Evolutionary conservation across 2,329 filamentous ascomycete species (phyloP).

Genomic region (Penicillium psychrosexuale): DNA sequence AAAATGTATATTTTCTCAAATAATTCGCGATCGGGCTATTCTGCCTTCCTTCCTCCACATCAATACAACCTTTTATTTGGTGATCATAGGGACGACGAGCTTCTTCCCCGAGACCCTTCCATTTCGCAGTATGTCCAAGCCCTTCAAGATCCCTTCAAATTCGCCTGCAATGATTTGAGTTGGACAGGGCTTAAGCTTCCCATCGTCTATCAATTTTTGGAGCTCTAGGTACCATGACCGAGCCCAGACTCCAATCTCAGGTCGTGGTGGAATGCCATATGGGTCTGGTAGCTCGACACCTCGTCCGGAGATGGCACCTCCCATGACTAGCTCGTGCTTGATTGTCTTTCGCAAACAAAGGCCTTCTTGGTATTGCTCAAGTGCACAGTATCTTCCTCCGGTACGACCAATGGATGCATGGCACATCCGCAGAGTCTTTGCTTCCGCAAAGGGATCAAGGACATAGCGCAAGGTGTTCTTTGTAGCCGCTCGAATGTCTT

Average conservation of each 20-base stretch:
- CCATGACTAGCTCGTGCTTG: constrained; percentile 25
- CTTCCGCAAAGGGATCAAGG: constrained; percentile 23
- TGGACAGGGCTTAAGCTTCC: constrained; percentile 15
- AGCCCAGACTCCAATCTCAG: constrained; percentile 23
- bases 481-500: constrained; percentile 31
- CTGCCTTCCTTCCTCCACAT: neutral
- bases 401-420: constrained; percentile 21
- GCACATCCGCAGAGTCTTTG: constrained; percentile 19
- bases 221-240: constrained; percentile 17
- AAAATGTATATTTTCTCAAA: neutral
- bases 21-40: neutral
- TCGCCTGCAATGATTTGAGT: constrained; percentile 9
- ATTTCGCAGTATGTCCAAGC: constrained; percentile 15
- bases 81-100: constrained; percentile 12
- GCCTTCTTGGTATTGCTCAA: constrained; percentile 22
- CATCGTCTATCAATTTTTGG: constrained; percentile 11
- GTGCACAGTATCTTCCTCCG: constrained; percentile 22
- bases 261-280: constrained; percentile 16
- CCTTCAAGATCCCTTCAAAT: constrained; percentile 18
- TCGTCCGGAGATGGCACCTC: constrained; percentile 20
- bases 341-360: constrained; percentile 18
- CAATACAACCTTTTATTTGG: neutral
- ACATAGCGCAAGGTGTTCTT: constrained; percentile 31
- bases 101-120: constrained; percentile 24
- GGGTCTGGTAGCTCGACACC: constrained; percentile 24